These are phyloP conservation scores for Agrocybe pediades DNA, from an alignment of 768 basidiomycete genomes.

Conservation along the genomic window DNA sequence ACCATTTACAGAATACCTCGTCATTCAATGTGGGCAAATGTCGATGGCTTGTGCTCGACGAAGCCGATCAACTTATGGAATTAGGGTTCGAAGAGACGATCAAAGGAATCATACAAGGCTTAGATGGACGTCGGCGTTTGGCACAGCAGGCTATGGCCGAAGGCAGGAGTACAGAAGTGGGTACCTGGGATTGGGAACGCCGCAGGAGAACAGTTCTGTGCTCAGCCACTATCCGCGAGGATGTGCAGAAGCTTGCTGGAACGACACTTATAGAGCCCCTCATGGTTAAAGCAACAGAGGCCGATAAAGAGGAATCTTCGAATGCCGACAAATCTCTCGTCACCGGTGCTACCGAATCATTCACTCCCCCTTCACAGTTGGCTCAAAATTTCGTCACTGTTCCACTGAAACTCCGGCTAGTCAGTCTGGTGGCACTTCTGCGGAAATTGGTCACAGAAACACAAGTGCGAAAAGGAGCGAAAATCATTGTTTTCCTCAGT, in stretches of 20 bases:
- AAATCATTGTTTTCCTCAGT: conserved; percentile 93
- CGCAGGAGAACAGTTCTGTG: conserved; percentile 87
- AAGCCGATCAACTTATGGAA: conserved; percentile 97
- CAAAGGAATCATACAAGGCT: conserved; percentile 80
- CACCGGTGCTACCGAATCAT: conserved; percentile 47
- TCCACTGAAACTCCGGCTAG: conserved; percentile 93
- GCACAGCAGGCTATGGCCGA: conserved; percentile 69
- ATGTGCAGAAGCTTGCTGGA: conserved; percentile 92
- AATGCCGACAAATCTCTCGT: conserved; percentile 8
- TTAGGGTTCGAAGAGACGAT: conserved; percentile 97
- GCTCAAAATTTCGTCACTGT: conserved; percentile 88
- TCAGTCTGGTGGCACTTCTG: conserved; percentile 84
- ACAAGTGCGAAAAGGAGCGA: conserved; percentile 52
- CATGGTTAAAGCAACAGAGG: conserved; percentile 76
- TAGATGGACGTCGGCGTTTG: conserved; percentile 81
- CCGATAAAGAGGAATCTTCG: conserved; percentile 32
- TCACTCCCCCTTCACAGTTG: conserved; percentile 94
- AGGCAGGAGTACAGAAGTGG: conserved; percentile 70
- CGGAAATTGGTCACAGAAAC: conserved; percentile 75
- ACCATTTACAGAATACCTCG: conserved; percentile 94
- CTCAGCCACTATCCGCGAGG: conserved; percentile 95
- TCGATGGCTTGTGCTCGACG: conserved; percentile 95
- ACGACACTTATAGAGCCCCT: conserved; percentile 76
- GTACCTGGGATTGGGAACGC: conserved; percentile 84
- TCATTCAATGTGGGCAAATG: conserved; percentile 93